A percentile compares a stretch with the other conserved stretches of the same genome.
These are phyloP conservation scores for Lepidopterella palustris DNA, from an alignment of 495 filamentous ascomycete species.

Conservation along the genomic window DNA sequence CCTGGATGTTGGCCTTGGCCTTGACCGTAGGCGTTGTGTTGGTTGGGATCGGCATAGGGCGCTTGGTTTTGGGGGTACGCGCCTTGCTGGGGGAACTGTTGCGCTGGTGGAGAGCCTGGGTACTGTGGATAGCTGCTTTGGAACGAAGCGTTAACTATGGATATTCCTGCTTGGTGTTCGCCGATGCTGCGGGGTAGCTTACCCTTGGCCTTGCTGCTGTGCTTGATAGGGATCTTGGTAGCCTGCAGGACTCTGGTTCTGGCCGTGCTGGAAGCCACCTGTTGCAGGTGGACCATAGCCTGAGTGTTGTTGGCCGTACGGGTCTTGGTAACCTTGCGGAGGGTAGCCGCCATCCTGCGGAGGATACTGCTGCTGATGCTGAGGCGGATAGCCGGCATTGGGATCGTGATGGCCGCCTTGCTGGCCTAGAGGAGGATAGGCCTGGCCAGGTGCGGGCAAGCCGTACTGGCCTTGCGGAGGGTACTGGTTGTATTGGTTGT, in stretches of 20 bases:
- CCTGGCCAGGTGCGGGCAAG: constrained; percentile 33
- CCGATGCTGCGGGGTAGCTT: background rate
- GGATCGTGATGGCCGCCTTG: constrained; percentile 21
- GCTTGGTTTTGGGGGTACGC: constrained; percentile 21
- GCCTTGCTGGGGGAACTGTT: constrained; percentile 26
- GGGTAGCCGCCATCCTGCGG: constrained; percentile 9
- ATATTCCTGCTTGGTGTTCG: background rate
- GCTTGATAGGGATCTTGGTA: constrained; percentile 30
- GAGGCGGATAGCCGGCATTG: constrained; percentile 22
- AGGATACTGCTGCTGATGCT: constrained; percentile 28
- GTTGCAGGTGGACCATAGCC: constrained; percentile 44
- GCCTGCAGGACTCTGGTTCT: constrained; percentile 22
- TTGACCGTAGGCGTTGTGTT: constrained; percentile 24
- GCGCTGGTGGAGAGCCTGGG: constrained; percentile 19
- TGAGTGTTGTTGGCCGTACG: constrained; percentile 38
- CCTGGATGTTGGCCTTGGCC: constrained; percentile 24
- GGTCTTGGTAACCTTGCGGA: constrained; percentile 25
- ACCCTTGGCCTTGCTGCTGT: constrained; percentile 27
- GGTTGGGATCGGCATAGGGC: constrained; percentile 24
- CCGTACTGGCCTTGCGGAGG: constrained; percentile 30
- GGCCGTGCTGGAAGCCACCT: constrained; percentile 44
- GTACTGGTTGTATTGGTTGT: constrained; percentile 37
- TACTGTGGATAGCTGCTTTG: constrained; percentile 17
- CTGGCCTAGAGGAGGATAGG: constrained; percentile 33
- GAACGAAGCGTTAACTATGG: background rate